A percentile compares a stretch with the other conserved stretches of the same genome.
phyloP scores from a whole-genome alignment of 2,329 filamentous ascomycete species.

The Cytospora piceicola region DNA sequence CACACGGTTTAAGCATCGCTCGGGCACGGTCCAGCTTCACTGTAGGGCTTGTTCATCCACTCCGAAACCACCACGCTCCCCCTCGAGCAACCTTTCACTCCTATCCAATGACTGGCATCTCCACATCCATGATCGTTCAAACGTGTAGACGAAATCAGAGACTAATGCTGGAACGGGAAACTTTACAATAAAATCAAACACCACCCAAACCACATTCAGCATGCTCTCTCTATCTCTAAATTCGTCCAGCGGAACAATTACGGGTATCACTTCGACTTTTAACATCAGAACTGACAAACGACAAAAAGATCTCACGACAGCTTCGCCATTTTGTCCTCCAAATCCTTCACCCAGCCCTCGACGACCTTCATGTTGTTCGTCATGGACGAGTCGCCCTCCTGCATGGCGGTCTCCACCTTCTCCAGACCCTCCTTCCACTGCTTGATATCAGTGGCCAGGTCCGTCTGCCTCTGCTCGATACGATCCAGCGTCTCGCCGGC shows the following conservation, averaged over 20 bases:
- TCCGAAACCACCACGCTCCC: background rate
- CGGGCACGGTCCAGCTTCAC: slow-evolving; percentile 11
- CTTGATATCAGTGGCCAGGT: slow-evolving; percentile 78
- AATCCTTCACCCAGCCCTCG: slow-evolving; percentile 83
- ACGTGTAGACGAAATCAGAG: background rate
- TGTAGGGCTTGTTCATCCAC: background rate
- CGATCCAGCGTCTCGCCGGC: slow-evolving; percentile 77
- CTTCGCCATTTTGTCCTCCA: slow-evolving; percentile 76
- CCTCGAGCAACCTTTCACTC: background rate
- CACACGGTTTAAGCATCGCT: background rate
- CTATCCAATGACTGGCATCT: background rate
- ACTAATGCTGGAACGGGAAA: background rate
- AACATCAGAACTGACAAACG: slow-evolving; percentile 29
- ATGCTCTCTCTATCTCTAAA: background rate
- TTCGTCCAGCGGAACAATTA: slow-evolving; percentile 13
- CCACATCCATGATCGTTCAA: background rate
- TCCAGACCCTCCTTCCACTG: slow-evolving; percentile 32
- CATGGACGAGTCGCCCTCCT: slow-evolving; percentile 70
- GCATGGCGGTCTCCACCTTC: slow-evolving; percentile 58
- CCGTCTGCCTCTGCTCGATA: slow-evolving; percentile 77
- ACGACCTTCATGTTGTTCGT: slow-evolving; percentile 82
- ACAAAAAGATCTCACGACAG: slow-evolving; percentile 45
- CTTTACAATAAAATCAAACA: background rate
- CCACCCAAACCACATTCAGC: background rate
- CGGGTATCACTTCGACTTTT: slow-evolving; percentile 44